Evolutionary conservation across 148 eudicot genomes (phyloP).

Genomic region (Fagopyrum homotropicum): DNA sequence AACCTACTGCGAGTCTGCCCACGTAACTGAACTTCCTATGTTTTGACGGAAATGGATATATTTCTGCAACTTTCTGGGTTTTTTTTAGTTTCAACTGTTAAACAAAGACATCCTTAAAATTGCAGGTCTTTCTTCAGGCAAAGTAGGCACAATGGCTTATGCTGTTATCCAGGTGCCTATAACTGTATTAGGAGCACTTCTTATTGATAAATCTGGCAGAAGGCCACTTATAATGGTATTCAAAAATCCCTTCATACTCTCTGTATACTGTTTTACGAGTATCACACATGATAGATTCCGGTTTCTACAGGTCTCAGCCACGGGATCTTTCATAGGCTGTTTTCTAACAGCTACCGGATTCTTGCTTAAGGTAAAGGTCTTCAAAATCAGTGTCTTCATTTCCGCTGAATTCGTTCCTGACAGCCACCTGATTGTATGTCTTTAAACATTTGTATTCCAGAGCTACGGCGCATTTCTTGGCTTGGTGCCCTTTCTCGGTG

Average conservation of each 20-base stretch:
- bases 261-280: too few species aligned
- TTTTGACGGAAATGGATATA: too few species aligned
- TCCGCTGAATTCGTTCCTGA: background rate
- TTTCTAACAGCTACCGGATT: conserved; percentile 54
- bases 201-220: conserved; percentile 80
- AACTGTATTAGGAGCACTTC: conserved; percentile 50
- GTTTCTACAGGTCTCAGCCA: conserved; percentile 50
- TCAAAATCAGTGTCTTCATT: background rate
- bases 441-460: conserved; percentile 22
- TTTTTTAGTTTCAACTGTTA: too few species aligned
- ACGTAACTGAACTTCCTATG: too few species aligned
- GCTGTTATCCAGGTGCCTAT: conserved; percentile 60
- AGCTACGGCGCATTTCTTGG: conserved; percentile 41
- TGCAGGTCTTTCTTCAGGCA: conserved; percentile 56
- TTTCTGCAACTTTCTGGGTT: too few species aligned
- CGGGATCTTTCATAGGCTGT: conserved; percentile 70
- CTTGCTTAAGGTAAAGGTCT: conserved; percentile 50
- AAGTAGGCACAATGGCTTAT: conserved; percentile 53
- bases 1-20: too few species aligned
- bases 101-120: background rate
- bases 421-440: background rate
- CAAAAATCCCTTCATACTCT: background rate
- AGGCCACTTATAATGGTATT: conserved; percentile 59
- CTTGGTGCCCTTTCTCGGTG: conserved; percentile 58
- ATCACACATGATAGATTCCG: background rate